Percentiles rank a stretch among this genome's conserved stretches.
phyloP scores from a whole-genome alignment of 2,329 filamentous ascomycete species.

The Zymoseptoria tritici region DNA sequence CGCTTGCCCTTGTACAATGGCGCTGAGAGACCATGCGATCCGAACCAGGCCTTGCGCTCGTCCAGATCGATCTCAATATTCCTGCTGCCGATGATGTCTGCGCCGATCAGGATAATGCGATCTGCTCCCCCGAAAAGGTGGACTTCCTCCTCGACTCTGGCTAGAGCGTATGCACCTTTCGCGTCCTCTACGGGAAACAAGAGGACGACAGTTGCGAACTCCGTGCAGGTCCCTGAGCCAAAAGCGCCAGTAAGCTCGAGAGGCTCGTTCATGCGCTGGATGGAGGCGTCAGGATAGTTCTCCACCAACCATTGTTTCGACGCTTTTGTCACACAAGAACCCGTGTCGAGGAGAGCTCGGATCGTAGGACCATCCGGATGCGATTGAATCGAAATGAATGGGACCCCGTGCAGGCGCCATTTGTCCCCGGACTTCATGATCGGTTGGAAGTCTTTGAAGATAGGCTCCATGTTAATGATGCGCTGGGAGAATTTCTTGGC shows the following conservation, averaged over 20 bases:
- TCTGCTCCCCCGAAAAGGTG: neutral
- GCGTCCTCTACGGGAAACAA: neutral
- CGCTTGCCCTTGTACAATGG: no score
- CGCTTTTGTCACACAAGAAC: neutral
- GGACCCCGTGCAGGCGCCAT: neutral
- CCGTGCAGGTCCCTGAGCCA: neutral
- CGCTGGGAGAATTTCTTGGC: neutral
- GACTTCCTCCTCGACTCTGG: neutral
- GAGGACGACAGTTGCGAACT: neutral
- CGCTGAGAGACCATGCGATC: no score
- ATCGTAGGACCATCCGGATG: neutral
- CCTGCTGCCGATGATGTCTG: neutral
- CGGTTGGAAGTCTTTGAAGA: neutral
- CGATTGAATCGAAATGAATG: neutral
- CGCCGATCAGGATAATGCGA: neutral
- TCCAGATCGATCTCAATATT: neutral
- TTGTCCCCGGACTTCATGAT: neutral
- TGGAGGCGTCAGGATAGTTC: neutral
- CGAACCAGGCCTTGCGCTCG: no score
- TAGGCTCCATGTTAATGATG: neutral
- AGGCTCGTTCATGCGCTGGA: neutral
- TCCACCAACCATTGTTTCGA: neutral
- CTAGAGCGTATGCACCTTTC: neutral
- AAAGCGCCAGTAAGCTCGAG: neutral
- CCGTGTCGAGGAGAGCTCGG: neutral